A percentile compares a stretch with the other conserved stretches of the same genome.
phyloP scores from a whole-genome alignment of 345 rosid genomes.

The Dimocarpus longan region DNA sequence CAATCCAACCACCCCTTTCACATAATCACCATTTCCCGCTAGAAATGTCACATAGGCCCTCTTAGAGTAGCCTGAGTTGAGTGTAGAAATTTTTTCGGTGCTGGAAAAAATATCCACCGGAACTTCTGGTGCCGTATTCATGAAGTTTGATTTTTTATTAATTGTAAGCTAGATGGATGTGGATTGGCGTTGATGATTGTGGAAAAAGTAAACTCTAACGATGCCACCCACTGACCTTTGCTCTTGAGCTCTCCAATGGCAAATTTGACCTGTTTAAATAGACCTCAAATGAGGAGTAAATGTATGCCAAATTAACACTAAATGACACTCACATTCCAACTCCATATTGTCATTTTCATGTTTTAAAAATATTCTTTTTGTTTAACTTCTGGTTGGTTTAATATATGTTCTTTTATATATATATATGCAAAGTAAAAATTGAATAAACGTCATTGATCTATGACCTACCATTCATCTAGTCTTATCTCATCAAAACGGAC shows the following conservation, averaged over 20 bases:
- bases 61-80: conserved; percentile 26
- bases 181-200: conserved; percentile 27
- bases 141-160: not conserved
- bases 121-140: conserved; percentile 51
- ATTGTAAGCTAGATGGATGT: not conserved
- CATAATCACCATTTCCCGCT: conserved; percentile 77
- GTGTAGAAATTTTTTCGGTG: conserved; percentile 35
- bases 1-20: conserved; percentile 76
- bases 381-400: not conserved
- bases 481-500: conserved; percentile 34
- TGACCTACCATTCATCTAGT: conserved; percentile 11
- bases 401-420: too few species aligned
- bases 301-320: conserved; percentile 30
- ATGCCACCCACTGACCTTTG: conserved; percentile 38
- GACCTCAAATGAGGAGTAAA: conserved; percentile 28
- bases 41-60: conserved; percentile 71
- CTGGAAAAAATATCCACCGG: conserved; percentile 27
- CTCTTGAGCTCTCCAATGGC: conserved; percentile 27
- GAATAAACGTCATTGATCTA: conserved; percentile 30
- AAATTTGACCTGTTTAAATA: conserved; percentile 30
- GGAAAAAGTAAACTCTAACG: conserved; percentile 31
- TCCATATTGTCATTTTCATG: conserved; percentile 18
- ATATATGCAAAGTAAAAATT: not conserved
- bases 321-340: conserved; percentile 34
- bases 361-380: not conserved